Base-by-base conservation (phyloP, 192 early-diverging fungal species). In the Coemansia sp. region DNA sequence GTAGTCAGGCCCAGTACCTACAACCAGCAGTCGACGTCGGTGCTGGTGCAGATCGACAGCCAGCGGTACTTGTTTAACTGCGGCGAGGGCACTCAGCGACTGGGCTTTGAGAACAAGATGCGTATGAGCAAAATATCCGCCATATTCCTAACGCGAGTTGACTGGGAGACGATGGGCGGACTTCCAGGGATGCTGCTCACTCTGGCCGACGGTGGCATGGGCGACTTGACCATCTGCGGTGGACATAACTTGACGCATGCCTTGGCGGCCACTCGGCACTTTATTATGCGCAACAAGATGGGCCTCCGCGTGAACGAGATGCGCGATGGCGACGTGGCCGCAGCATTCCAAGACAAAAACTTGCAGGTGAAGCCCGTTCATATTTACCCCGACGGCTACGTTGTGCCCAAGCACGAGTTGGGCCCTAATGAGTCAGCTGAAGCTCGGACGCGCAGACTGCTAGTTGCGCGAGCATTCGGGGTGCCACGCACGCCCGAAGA, bases 101-200 rank as follows among this genome's bases (percentile, higher is more conserved):
- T 97, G 36, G 89, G 90, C 72, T 79, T 89, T 69, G 92, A 96
- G 76, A 86, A 94, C 63, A 88, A 84, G 61, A 70, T 92, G 50
- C 88, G 87, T 29, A 75, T 94, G 33, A 75, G 81, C 44, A 96
- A 94, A 79, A 63, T 93, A 33, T 85, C 86, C 37, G 88, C 89
- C 48, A 74, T 98, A 2, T 92, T 98, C 68, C 77, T 96, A 27
- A 93, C 95, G 4, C 84, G 91, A n/a, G 73, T 91, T 33, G 71
- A 93, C 51, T 98, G 95, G 97, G 89, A 89, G 51, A 81, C 84
- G 54, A 75, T 95, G 51, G 97, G 97, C 39, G 97, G 97, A 33
- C 80, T 97, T 34, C 93, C 95, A 33, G 96, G 97, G 29, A 92
- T 98, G 91, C 73, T 99, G 21, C 85, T 99, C 66, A 98, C 94